Evolutionary conservation across 345 rosid species (phyloP).

Genomic region (Ailanthus altissimus): DNA sequence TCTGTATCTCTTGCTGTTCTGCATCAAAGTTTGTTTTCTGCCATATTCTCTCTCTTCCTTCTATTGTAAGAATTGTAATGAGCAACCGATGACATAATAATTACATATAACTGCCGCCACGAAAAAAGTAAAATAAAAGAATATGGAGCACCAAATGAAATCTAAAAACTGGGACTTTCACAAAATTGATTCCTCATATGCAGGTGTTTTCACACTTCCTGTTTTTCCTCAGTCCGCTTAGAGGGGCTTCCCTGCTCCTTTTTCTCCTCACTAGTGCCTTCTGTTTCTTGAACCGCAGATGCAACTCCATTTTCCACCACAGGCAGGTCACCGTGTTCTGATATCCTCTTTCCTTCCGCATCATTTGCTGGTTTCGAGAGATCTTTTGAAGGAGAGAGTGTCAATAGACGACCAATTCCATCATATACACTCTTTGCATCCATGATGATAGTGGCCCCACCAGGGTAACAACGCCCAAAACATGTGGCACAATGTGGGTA

Average conservation of each 20-base stretch:
- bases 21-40: not conserved
- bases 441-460: constrained; percentile 72
- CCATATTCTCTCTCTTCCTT: constrained; percentile 5
- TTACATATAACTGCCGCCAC: not conserved
- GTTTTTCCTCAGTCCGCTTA: constrained; percentile 31
- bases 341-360: constrained; percentile 36
- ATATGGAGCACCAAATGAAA: constrained; percentile 18
- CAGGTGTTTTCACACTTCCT: constrained; percentile 16
- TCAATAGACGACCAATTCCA: constrained; percentile 58
- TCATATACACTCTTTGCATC: constrained; percentile 70
- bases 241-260: constrained; percentile 28
- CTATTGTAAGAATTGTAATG: constrained; percentile 1
- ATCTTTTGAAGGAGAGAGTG: constrained; percentile 52
- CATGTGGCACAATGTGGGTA: constrained; percentile 83
- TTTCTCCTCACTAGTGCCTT: constrained; percentile 26
- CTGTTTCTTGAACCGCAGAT: constrained; percentile 36
- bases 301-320: constrained; percentile 53
- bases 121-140: constrained; percentile 16
- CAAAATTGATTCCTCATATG: not conserved
- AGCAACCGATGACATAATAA: not conserved
- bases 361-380: constrained; percentile 45
- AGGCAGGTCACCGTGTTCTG: constrained; percentile 47
- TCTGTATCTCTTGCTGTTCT: not conserved
- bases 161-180: not conserved
- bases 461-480: constrained; percentile 90